A percentile compares a stretch with the other conserved stretches of the same genome.
phyloP scores from a whole-genome alignment of 2,329 filamentous ascomycete genomes.

The Alternaria sp. region DNA sequence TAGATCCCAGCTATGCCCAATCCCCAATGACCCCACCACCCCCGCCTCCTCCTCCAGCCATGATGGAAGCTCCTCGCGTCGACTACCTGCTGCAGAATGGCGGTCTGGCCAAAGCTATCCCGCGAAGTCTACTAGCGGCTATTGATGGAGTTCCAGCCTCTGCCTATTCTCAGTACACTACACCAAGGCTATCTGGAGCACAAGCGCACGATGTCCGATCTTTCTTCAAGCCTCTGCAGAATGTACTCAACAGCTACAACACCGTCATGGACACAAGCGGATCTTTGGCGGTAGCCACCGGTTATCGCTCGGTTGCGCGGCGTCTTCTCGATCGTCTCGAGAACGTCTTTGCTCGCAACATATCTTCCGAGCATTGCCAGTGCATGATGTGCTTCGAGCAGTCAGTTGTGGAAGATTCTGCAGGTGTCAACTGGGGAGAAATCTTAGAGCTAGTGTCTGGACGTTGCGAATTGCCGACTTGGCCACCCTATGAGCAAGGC shows the following conservation, averaged over 20 bases:
- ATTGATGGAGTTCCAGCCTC: slow-evolving; percentile 63
- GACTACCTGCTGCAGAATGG: slow-evolving; percentile 93
- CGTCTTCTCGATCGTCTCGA: slow-evolving; percentile 88
- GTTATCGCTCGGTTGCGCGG: slow-evolving; percentile 92
- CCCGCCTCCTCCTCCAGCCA: slow-evolving; percentile 75
- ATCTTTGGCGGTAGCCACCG: slow-evolving; percentile 91
- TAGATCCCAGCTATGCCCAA: slow-evolving; percentile 49
- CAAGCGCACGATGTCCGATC: slow-evolving; percentile 66
- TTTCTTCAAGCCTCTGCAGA: slow-evolving; percentile 82
- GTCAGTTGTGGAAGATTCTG: slow-evolving; percentile 51
- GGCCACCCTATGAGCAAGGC: slow-evolving; percentile 77
- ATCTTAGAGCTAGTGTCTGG: slow-evolving; percentile 92
- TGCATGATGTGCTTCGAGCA: slow-evolving; percentile 80
- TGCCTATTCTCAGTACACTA: slow-evolving; percentile 64
- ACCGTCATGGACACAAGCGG: slow-evolving; percentile 82
- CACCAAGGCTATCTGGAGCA: slow-evolving; percentile 55
- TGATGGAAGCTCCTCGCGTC: slow-evolving; percentile 76
- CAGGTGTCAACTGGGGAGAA: slow-evolving; percentile 91
- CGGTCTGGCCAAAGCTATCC: slow-evolving; percentile 73
- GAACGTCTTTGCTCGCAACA: slow-evolving; percentile 90
- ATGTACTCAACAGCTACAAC: slow-evolving; percentile 84
- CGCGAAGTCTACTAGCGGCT: slow-evolving; percentile 74
- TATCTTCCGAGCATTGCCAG: slow-evolving; percentile 82
- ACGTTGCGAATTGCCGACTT: slow-evolving; percentile 80
- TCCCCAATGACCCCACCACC: slow-evolving; percentile 64